Conservation (phyloP, 1,284 basidiomycete genomes). For the Austroboletus novae-zelandiae region DNA sequence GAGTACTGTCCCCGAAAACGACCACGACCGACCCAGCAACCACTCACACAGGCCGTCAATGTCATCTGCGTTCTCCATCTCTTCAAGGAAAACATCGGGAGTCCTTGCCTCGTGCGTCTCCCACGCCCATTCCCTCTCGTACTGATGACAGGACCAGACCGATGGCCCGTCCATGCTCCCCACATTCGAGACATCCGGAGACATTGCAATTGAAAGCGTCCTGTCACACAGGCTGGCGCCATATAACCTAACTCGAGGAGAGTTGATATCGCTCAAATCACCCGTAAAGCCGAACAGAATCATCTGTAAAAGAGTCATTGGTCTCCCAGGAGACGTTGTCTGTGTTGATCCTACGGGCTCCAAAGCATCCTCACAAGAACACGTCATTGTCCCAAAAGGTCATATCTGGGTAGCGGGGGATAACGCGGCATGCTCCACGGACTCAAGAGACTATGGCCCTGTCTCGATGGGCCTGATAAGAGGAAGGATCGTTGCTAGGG, state of each 20-base stretch:
- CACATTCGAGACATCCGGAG: conserved; percentile 63
- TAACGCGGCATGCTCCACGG: conserved; percentile 80
- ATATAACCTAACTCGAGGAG: conserved; percentile 64
- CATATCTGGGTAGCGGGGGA: conserved; percentile 95
- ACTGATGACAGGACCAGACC: conserved; percentile 38
- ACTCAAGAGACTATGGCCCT: conserved; percentile 90
- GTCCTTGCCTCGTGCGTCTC: conserved; percentile 46
- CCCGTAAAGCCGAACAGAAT: conserved; percentile 69
- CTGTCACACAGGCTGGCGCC: conserved; percentile 56
- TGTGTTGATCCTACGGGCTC: conserved; percentile 83
- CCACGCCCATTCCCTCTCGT: not conserved
- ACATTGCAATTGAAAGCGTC: conserved; percentile 62
- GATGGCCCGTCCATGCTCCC: conserved; percentile 87
- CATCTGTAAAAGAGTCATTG: conserved; percentile 91
- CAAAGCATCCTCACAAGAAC: conserved; percentile 59
- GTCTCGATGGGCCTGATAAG: conserved; percentile 82
- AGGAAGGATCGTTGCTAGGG: conserved; percentile 76
- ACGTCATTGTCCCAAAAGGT: conserved; percentile 74
- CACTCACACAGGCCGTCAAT: conserved; percentile 45
- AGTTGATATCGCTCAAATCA: conserved; percentile 77
- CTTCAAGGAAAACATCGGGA: conserved; percentile 58
- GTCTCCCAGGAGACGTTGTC: conserved; percentile 86
- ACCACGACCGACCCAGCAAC: conserved; percentile 4
- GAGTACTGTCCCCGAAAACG: not conserved
- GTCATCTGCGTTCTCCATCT: conserved; percentile 54